Percentiles rank a stretch among this genome's conserved stretches.
These are phyloP conservation scores for Aspergillus haitiensis DNA, from an alignment of 495 filamentous ascomycete species.

Conservation along the genomic window DNA sequence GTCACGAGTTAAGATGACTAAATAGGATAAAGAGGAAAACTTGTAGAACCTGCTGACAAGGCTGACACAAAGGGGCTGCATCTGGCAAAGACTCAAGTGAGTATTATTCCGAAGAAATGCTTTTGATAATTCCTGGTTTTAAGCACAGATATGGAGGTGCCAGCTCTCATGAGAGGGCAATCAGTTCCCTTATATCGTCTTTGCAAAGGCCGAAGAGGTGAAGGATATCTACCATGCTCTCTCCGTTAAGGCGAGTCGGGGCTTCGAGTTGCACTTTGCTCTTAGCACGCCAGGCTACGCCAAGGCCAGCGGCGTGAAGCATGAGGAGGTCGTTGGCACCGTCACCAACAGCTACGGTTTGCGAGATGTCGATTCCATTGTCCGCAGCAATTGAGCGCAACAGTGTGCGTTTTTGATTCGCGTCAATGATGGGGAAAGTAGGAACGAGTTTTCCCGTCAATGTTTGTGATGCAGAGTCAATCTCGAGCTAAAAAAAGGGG, in stretches of 20 bases:
- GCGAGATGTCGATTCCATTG: conserved; percentile 67
- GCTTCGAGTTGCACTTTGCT: conserved; percentile 86
- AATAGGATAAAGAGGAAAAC: not conserved
- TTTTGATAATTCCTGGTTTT: not conserved
- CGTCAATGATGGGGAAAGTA: conserved; percentile 75
- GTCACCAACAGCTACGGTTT: conserved; percentile 85
- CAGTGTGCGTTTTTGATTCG: conserved; percentile 72
- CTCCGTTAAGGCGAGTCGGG: conserved; percentile 75
- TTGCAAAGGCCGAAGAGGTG: conserved; percentile 77
- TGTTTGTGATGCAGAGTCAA: conserved; percentile 59
- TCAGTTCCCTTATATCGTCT: conserved; percentile 60
- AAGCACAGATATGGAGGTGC: not conserved
- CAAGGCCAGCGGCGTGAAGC: conserved; percentile 84
- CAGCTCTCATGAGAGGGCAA: conserved; percentile 23
- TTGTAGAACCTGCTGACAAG: conserved; percentile 9
- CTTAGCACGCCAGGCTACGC: conserved; percentile 94
- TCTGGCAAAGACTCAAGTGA: conserved; percentile 2
- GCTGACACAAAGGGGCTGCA: conserved; percentile 3
- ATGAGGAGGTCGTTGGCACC: conserved; percentile 94
- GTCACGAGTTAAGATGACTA: no score
- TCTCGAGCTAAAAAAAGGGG: conserved; percentile 54
- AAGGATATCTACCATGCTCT: conserved; percentile 75
- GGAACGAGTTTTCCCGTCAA: conserved; percentile 76
- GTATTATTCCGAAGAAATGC: not conserved
- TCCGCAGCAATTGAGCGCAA: conserved; percentile 74